These are phyloP conservation scores for Penicillium sp. DNA, from an alignment of 2,329 filamentous ascomycete genomes.

Conservation along the genomic window DNA sequence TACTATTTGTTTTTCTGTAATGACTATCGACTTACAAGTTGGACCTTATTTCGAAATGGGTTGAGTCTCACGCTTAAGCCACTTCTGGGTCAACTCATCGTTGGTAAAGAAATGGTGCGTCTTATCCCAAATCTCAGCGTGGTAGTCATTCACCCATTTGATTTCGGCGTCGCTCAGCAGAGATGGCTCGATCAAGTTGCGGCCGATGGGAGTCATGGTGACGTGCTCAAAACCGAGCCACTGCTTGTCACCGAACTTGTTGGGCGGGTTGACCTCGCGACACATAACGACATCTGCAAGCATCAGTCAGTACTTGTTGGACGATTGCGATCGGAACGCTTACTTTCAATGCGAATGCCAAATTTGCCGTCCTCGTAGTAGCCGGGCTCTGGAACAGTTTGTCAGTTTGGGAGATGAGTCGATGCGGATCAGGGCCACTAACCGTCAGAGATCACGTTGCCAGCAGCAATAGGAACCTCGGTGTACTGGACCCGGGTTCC, in stretches of 20 bases:
- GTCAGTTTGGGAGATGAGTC: not conserved
- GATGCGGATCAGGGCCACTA: constrained; percentile 8
- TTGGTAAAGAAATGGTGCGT: constrained; percentile 72
- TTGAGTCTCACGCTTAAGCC: constrained; percentile 84
- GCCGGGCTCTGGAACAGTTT: constrained; percentile 65
- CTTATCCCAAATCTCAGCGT: constrained; percentile 76
- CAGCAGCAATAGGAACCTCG: constrained; percentile 83
- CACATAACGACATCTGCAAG: constrained; percentile 75
- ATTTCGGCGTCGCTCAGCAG: constrained; percentile 74
- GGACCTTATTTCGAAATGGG: constrained; percentile 50
- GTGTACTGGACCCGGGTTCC: constrained; percentile 88
- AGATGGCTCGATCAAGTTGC: constrained; percentile 74
- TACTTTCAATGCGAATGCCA: constrained; percentile 89
- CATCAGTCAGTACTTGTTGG: constrained; percentile 8
- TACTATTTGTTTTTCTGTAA: not conserved
- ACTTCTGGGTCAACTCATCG: constrained; percentile 69
- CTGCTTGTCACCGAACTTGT: constrained; percentile 89
- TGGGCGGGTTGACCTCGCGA: constrained; percentile 78
- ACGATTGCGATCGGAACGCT: constrained; percentile 15
- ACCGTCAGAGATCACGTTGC: constrained; percentile 88
- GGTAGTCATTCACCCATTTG: constrained; percentile 83
- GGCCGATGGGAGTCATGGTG: constrained; percentile 93
- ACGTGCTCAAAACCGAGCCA: constrained; percentile 96
- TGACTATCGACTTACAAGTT: not conserved
- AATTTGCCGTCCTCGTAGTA: constrained; percentile 96